A percentile compares a stretch with the other conserved stretches of the same genome.
These are phyloP conservation scores for Fusarium bactridioides DNA, from an alignment of 2,329 filamentous ascomycete species.

Conservation along the genomic window DNA sequence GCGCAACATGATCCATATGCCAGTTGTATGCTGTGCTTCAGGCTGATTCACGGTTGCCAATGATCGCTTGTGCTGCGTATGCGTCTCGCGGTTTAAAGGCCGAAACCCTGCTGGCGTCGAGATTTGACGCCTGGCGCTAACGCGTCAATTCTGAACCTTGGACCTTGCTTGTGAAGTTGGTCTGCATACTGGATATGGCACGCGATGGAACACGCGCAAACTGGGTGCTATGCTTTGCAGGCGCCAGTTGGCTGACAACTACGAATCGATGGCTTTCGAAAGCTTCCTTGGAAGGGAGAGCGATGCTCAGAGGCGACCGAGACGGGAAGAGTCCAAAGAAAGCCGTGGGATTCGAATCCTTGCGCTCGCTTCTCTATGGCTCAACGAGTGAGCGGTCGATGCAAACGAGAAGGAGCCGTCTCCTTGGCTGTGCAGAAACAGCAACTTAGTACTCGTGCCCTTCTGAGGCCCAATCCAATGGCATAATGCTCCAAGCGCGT, in stretches of 20 bases:
- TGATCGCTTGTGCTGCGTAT: conserved; percentile 22
- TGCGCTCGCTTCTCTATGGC: conserved; percentile 34
- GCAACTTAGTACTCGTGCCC: conserved; percentile 5
- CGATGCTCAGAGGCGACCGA: conserved; percentile 21
- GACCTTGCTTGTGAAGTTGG: neutral
- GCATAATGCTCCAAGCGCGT: conserved; percentile 4
- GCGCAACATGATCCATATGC: conserved; percentile 34
- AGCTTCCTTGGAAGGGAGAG: conserved; percentile 18
- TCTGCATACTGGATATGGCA: neutral
- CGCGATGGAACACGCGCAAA: conserved; percentile 5
- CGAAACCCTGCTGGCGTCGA: conserved; percentile 8
- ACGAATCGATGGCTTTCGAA: conserved; percentile 4
- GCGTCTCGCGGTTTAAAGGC: conserved; percentile 24
- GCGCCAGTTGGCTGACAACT: conserved; percentile 18
- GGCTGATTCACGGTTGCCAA: conserved; percentile 32
- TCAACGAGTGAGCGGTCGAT: conserved; percentile 32
- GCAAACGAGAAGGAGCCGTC: conserved; percentile 28
- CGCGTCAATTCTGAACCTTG: neutral
- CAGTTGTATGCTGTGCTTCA: conserved; percentile 32
- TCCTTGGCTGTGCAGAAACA: conserved; percentile 25
- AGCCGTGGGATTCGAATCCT: conserved; percentile 41
- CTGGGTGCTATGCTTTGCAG: conserved; percentile 18
- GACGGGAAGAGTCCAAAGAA: conserved; percentile 29
- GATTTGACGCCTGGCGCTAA: neutral
- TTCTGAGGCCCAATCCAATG: conserved; percentile 20